A percentile compares a stretch with the other conserved stretches of the same genome.
Conservation (phyloP, 176 grass and related monocot genomes). For the Aegilops longissima region DNA sequence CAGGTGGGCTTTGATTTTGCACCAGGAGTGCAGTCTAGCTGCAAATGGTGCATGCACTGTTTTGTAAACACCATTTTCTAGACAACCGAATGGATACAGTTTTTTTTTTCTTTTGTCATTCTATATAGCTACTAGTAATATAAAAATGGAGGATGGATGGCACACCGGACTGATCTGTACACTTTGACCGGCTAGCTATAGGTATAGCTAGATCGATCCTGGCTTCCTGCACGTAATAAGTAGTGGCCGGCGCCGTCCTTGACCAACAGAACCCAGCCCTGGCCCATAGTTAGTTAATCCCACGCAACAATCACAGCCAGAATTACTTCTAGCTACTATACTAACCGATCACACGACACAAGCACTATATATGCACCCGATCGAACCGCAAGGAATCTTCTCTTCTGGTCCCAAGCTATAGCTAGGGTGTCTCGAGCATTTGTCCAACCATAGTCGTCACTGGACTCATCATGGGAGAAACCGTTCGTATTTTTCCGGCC, state of each 20-base stretch:
- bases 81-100: too few relatives aligned
- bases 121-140: too few relatives aligned
- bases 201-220: background rate
- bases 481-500: background rate
- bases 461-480: background rate
- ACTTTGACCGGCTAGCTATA: slow-evolving; percentile 14
- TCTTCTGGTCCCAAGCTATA: background rate
- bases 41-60: background rate
- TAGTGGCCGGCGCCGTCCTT: slow-evolving; percentile 27
- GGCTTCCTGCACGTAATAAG: slow-evolving; percentile 8
- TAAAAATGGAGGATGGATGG: background rate
- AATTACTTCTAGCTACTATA: too few relatives aligned
- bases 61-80: too few relatives aligned
- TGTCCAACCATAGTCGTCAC: slow-evolving; percentile 24
- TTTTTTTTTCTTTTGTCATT: too few relatives aligned
- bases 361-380: too few relatives aligned
- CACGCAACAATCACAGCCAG: too few relatives aligned
- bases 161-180: background rate
- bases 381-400: too few relatives aligned
- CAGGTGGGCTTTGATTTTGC: slow-evolving; percentile 16
- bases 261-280: background rate
- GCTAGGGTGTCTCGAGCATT: background rate
- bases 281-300: background rate
- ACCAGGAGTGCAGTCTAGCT: background rate
- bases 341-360: background rate